Evolutionary conservation across 2,329 filamentous ascomycete genomes (phyloP), one percentile per base, ranked within the genome.

Genomic region (Didymella keratinophila): DNA sequence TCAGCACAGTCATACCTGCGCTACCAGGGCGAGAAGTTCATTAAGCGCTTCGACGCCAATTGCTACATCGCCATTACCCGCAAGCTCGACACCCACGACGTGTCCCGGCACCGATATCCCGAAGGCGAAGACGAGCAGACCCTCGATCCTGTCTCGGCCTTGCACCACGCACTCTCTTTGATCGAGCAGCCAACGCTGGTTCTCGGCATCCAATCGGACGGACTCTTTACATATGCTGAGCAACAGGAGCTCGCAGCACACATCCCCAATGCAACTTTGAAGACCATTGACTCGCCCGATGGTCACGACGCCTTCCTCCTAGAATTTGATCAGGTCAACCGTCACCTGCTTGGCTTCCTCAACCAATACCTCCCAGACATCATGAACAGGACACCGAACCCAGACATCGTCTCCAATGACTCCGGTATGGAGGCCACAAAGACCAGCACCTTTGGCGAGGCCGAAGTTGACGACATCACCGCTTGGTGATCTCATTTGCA

Each of bases 11-110:
- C 93, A 0, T 99, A 99, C 78, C 86, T 99, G 42, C 90, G 95
- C 20, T 99, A 99, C 78, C 95, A 99, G 78, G 94, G 93, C 55
- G 86, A 89, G 69, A 99, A 99, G 78, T 99, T 99, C 70, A 95
- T 98, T 69, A 93, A 91, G 77, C 90, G 95, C 10, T 99, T 98
- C 76, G 95, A 99, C 78, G 92, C 93, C 71, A 99, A 99, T 77
- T 99, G 95, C 80, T 99, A 99, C 80, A 98, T 99, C 68, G 93
- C 95, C 66, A 97, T 99, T 78, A 98, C 95, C 4, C 90, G 95
- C 71, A 99, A 99, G 78, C 86, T 99, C 16, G 95, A 99, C 75
- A 98, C 95, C 0, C 95, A 99, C 77, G 95, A 99, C 75, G 87
- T 99, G 25, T 96, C 93, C 14, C 87, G 93, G 41, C 86, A 89